Base-by-base conservation (phyloP, 108 stramenopile genomes). In the Seminavis robusta region DNA sequence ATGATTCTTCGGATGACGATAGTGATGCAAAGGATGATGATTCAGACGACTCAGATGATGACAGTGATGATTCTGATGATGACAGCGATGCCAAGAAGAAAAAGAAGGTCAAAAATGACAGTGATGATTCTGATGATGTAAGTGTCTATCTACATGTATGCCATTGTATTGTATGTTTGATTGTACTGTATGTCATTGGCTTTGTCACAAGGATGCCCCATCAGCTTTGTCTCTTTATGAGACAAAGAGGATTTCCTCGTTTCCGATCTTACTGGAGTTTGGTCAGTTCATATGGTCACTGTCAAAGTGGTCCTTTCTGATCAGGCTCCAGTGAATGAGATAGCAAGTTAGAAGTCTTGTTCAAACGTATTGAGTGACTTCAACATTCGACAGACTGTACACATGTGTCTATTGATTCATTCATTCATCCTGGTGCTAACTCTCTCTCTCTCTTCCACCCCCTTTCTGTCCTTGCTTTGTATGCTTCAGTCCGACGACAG, bases 181-280 rank as follows among this genome's bases (percentile, higher is more conserved):
- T n/a, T n/a, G n/a, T n/a, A n/a, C 21, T 56, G 36, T 57, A 10
- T 31, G 57, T 45, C 13, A 16, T 41, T 33, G 53, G n/a, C 3
- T 4, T 23, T 39, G 33, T 68, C 80, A 86, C 88, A 59, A 71
- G 81, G 92, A 93, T 76, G 42, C 71, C 64, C 67, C 27, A 73
- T 74, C 74, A 65, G 68, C 59, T 33, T 47, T 54, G 61, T 45
- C 11, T 1, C 33, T 34, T 19, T 29, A 39, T 33, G 40, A 30
- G 33, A 41, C 53, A 45, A 60, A 51, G 69, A 61, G 83, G 86
- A 93, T 92, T 97, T 97, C 96, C 96, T 97, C 96, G 96, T 97
- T 97, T 97, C 96, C 84, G 96, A 97, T 75, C 48, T 37, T 54
- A 65, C 33, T 57, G 52, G 43, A 20, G 24, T 34, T 65, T 60